Percentiles rank a stretch among this genome's conserved stretches.
Conservation (phyloP, 2,329 filamentous ascomycete species). For the Xylaria sp. region DNA sequence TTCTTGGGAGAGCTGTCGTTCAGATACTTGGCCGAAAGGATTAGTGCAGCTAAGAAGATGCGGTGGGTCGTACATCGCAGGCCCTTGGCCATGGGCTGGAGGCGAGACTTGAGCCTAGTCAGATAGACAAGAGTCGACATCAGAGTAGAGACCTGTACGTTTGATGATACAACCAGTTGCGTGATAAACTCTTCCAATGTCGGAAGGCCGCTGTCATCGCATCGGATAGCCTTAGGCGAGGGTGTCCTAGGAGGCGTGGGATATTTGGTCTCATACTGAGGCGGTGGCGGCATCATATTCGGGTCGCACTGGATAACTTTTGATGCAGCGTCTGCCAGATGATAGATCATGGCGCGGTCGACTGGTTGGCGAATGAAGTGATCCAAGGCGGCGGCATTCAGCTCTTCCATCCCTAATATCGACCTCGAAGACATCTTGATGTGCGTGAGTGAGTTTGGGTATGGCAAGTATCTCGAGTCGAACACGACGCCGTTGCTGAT, state of each 20-base stretch:
- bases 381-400: slow-evolving; percentile 77
- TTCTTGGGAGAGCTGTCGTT: slow-evolving; percentile 99
- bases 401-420: slow-evolving; percentile 56
- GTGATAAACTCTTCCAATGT: slow-evolving; percentile 90
- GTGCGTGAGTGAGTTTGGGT: slow-evolving; percentile 35
- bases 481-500: slow-evolving; percentile 1
- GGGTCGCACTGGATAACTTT: slow-evolving; percentile 82
- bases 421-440: slow-evolving; percentile 54
- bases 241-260: slow-evolving; percentile 59
- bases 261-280: slow-evolving; percentile 46
- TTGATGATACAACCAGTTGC: slow-evolving; percentile 87
- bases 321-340: slow-evolving; percentile 75
- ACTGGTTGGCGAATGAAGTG: slow-evolving; percentile 82
- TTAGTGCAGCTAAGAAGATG: slow-evolving; percentile 91
- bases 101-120: slow-evolving; percentile 77
- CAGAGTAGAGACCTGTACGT: slow-evolving; percentile 94
- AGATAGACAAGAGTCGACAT: slow-evolving; percentile 98
- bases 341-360: slow-evolving; percentile 75
- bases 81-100: slow-evolving; percentile 94
- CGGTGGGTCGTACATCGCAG: slow-evolving; percentile 96
- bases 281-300: slow-evolving; percentile 56
- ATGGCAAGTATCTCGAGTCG: slow-evolving; percentile 2
- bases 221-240: slow-evolving; percentile 51
- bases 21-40: slow-evolving; percentile 91
- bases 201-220: slow-evolving; percentile 66